These are phyloP conservation scores for Auxenochlorella pyrenoidosa DNA, from an alignment of 139 green algal genomes.

Conservation along the genomic window DNA sequence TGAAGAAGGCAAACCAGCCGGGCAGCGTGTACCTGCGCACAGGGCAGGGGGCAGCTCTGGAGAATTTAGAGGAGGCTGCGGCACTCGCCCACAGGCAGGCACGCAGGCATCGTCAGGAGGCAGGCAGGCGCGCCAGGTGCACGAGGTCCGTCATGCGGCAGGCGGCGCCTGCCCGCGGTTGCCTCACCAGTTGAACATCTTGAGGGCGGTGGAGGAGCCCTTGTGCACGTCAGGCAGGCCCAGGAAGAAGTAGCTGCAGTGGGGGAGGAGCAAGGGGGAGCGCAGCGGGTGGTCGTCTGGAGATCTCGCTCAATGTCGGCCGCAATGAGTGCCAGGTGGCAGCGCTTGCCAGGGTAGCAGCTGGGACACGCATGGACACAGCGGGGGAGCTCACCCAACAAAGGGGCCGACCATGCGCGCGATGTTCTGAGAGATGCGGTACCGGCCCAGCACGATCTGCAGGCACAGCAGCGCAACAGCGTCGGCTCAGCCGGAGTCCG, in stretches of 20 bases:
- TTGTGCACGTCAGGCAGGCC: constrained; percentile 37
- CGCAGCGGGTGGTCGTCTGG: too few relatives aligned
- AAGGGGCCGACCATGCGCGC: constrained; percentile 42
- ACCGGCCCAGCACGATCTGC: constrained; percentile 31
- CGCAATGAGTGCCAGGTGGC: too few relatives aligned
- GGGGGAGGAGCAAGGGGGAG: background rate
- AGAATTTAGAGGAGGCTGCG: background rate
- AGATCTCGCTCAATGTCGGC: too few relatives aligned
- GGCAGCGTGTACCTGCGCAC: constrained; percentile 40
- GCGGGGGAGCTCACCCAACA: background rate
- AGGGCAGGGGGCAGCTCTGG: background rate
- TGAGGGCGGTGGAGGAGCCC: constrained; percentile 22
- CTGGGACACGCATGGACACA: too few relatives aligned
- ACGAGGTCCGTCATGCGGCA: too few relatives aligned
- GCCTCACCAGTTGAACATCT: constrained; percentile 51
- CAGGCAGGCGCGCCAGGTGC: too few relatives aligned
- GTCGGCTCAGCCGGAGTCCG: too few relatives aligned
- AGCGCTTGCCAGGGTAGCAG: background rate
- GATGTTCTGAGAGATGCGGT: constrained; percentile 45
- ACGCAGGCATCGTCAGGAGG: background rate
- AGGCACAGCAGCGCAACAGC: background rate
- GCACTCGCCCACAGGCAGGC: background rate
- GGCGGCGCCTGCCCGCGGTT: background rate
- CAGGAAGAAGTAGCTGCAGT: constrained; percentile 43
- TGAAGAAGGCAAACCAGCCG: constrained; percentile 35